A percentile compares a stretch with the other conserved stretches of the same genome.
Evolutionary conservation across 1,139 yeast species (phyloP).

Genomic region (Pneumocystis oryctolagi): DNA sequence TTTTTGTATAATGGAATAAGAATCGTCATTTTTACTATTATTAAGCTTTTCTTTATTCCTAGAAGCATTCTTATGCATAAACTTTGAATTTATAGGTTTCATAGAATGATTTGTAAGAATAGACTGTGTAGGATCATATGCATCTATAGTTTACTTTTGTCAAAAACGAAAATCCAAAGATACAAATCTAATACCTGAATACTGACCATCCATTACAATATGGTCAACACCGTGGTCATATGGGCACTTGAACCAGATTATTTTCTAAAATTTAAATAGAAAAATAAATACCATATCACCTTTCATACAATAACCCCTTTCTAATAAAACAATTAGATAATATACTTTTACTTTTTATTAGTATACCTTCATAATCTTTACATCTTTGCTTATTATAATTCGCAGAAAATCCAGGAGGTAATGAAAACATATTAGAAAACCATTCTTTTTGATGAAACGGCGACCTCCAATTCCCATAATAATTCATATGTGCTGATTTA

Average conservation of each 20-base stretch:
- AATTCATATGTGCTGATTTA: neutral
- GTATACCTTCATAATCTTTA: neutral
- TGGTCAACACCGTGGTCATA: conserved; percentile 15
- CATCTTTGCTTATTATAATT: neutral
- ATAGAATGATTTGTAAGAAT: neutral
- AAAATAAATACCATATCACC: conserved; percentile 15
- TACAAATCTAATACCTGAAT: neutral
- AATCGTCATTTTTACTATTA: neutral
- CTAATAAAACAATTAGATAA: conserved; percentile 10
- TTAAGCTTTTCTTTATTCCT: conserved; percentile 4
- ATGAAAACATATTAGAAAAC: neutral
- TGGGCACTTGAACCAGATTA: conserved; percentile 13
- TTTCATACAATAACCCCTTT: conserved; percentile 18
- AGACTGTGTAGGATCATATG: conserved; percentile 4
- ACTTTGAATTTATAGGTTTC: conserved; percentile 3
- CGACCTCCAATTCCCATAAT: neutral
- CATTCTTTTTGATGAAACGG: neutral
- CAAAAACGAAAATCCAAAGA: neutral
- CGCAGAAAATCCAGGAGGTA: neutral
- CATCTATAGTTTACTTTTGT: conserved; percentile 1
- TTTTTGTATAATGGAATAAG: conserved; percentile 5
- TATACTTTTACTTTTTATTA: neutral
- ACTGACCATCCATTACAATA: conserved; percentile 8
- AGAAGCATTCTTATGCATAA: conserved; percentile 7
- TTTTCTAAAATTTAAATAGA: neutral